These are phyloP conservation scores for Phytophthora ramorum DNA, from an alignment of 352 stramenopile genomes.

Conservation along the genomic window DNA sequence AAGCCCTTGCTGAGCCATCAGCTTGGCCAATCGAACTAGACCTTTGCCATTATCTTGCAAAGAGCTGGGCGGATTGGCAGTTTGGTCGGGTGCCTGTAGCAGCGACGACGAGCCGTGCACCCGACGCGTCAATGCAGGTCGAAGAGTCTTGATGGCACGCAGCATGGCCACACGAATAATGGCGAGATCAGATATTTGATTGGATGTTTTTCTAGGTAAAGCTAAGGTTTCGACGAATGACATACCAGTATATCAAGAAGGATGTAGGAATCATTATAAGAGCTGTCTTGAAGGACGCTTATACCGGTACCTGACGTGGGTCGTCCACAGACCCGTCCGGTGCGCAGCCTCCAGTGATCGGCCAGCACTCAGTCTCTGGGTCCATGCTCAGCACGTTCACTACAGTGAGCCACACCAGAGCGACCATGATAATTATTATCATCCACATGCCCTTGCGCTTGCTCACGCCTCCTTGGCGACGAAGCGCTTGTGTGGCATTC, in stretches of 20 bases:
- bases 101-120: conserved; percentile 26
- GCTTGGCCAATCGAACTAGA: conserved; percentile 75
- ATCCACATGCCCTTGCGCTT: conserved; percentile 45
- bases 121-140: conserved; percentile 25
- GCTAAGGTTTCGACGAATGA: background rate
- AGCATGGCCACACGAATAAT: conserved; percentile 32
- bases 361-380: conserved; percentile 65
- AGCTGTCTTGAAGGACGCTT: background rate
- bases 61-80: conserved; percentile 1
- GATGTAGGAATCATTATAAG: background rate
- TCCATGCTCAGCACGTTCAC: conserved; percentile 69
- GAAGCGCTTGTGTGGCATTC: conserved; percentile 41
- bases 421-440: conserved; percentile 42
- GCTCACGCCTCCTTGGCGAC: conserved; percentile 47
- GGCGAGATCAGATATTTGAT: conserved; percentile 13
- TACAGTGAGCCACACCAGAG: conserved; percentile 50
- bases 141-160: conserved; percentile 26
- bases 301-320: conserved; percentile 17
- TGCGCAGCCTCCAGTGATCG: conserved; percentile 65
- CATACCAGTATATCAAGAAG: too few species aligned
- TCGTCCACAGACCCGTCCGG: too few species aligned
- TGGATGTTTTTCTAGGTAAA: conserved; percentile 3
- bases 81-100: conserved; percentile 5
- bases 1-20: conserved; percentile 80
- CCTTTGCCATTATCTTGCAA: conserved; percentile 22